phyloP scores from a whole-genome alignment of 352 stramenopile genomes.

The Halophytophthora polymorphica region DNA sequence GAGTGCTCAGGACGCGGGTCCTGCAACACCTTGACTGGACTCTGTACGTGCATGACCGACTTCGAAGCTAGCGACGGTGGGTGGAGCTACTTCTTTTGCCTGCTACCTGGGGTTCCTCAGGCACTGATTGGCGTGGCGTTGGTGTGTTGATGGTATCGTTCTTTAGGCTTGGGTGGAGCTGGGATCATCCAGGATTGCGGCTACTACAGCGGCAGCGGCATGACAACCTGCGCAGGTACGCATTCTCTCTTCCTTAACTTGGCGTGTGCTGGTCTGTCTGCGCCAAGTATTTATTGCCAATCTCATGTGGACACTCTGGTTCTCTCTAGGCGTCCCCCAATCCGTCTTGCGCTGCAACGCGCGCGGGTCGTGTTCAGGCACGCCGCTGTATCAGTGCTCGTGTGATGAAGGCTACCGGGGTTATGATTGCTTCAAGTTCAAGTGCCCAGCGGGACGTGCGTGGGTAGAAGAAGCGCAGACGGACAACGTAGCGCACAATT shows the following conservation, averaged over 20 bases:
- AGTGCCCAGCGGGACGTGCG: constrained; percentile 48
- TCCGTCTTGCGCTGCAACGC: constrained; percentile 49
- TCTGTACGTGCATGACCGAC: constrained; percentile 42
- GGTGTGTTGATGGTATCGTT: neutral
- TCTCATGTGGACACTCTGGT: constrained; percentile 1
- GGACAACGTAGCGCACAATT: constrained; percentile 55
- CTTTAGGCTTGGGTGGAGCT: constrained; percentile 18
- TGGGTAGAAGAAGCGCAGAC: constrained; percentile 63
- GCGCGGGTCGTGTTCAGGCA: constrained; percentile 47
- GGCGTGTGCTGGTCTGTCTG: too few species aligned
- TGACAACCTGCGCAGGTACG: constrained; percentile 44
- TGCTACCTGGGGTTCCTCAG: neutral
- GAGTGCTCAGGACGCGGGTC: constrained; percentile 53
- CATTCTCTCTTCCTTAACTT: neutral
- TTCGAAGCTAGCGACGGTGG: constrained; percentile 63
- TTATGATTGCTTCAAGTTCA: constrained; percentile 52
- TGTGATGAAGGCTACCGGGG: constrained; percentile 52
- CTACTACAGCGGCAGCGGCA: constrained; percentile 34
- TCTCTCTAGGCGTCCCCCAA: constrained; percentile 24
- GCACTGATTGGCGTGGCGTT: neutral
- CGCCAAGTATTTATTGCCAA: neutral
- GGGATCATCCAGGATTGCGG: constrained; percentile 42
- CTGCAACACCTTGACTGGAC: constrained; percentile 46
- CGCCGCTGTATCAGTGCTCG: constrained; percentile 43
- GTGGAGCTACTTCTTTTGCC: neutral